Evolutionary conservation across 208 protist species (phyloP).

Genomic region (Trypanosoma rangeli): DNA sequence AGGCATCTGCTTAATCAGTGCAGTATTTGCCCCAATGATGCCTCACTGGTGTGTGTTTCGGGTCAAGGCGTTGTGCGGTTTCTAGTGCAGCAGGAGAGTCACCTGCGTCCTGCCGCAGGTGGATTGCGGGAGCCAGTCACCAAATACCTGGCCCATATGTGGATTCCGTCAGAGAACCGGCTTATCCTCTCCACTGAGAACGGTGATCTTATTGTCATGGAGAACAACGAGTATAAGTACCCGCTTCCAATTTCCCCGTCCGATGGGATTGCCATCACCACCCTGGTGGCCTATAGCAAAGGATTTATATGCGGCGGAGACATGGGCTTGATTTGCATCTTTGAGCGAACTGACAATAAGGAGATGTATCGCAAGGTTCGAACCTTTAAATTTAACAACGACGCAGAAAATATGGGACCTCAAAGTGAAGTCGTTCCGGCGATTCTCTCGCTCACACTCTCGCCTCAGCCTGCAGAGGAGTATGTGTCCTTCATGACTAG

Average conservation of each 20-base stretch:
- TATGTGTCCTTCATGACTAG: slow-evolving; percentile 90
- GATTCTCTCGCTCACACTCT: slow-evolving; percentile 86
- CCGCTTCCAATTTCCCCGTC: slow-evolving; percentile 84
- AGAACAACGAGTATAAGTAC: slow-evolving; percentile 86
- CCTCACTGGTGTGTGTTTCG: slow-evolving; percentile 89
- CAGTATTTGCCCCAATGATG: slow-evolving; percentile 90
- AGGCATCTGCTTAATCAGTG: slow-evolving; percentile 80
- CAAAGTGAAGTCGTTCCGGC: slow-evolving; percentile 52
- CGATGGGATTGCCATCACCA: slow-evolving; percentile 89
- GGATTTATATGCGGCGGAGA: slow-evolving; percentile 95
- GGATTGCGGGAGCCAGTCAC: slow-evolving; percentile 72
- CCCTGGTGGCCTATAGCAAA: slow-evolving; percentile 86
- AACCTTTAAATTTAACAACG: slow-evolving; percentile 86
- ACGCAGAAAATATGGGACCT: slow-evolving; percentile 40
- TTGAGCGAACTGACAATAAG: slow-evolving; percentile 91
- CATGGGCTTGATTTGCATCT: slow-evolving; percentile 93
- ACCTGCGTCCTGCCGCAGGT: slow-evolving; percentile 59
- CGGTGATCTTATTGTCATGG: slow-evolving; percentile 94
- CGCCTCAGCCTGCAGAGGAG: slow-evolving; percentile 87
- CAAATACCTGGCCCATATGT: slow-evolving; percentile 93
- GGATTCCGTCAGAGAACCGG: slow-evolving; percentile 84
- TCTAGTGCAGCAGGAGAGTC: slow-evolving; percentile 80
- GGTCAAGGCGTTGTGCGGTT: slow-evolving; percentile 91
- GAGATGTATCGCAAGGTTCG: slow-evolving; percentile 94
- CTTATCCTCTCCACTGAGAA: slow-evolving; percentile 93